Conservation (phyloP, 352 stramenopile species). For the Paralagenidium karlingii region DNA sequence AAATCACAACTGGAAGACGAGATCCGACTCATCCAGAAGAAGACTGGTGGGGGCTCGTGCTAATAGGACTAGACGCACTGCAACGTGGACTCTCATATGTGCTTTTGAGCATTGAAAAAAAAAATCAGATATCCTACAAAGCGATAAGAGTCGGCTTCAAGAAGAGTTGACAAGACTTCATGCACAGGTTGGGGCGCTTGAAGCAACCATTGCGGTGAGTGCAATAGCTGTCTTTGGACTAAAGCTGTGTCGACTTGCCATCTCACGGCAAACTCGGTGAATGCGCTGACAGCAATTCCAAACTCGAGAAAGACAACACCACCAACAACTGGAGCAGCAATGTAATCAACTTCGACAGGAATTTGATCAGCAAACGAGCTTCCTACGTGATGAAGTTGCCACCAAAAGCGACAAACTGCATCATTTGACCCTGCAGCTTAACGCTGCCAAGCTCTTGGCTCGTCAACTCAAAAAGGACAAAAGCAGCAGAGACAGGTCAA, state of each 20-base stretch:
- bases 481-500: no score
- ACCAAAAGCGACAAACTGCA: constrained; percentile 28
- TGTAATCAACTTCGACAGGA: constrained; percentile 17
- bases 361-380: constrained; percentile 17
- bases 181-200: constrained; percentile 1
- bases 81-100: neutral
- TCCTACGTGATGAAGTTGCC: constrained; percentile 13
- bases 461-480: constrained; percentile 65
- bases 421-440: constrained; percentile 40
- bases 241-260: no score
- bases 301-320: no score
- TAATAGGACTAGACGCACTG: no score
- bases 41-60: constrained; percentile 12
- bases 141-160: constrained; percentile 8
- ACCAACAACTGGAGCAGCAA: no score
- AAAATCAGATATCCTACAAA: constrained; percentile 3
- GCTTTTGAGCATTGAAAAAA: no score
- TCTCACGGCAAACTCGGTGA: no score
- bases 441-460: constrained; percentile 48
- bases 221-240: constrained; percentile 18
- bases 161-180: constrained; percentile 2
- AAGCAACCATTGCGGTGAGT: constrained; percentile 8
- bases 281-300: no score
- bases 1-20: constrained; percentile 11
- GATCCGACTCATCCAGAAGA: constrained; percentile 10